These are phyloP conservation scores for Lophiotrema nucula DNA, from an alignment of 495 filamentous ascomycete genomes.

Conservation along the genomic window DNA sequence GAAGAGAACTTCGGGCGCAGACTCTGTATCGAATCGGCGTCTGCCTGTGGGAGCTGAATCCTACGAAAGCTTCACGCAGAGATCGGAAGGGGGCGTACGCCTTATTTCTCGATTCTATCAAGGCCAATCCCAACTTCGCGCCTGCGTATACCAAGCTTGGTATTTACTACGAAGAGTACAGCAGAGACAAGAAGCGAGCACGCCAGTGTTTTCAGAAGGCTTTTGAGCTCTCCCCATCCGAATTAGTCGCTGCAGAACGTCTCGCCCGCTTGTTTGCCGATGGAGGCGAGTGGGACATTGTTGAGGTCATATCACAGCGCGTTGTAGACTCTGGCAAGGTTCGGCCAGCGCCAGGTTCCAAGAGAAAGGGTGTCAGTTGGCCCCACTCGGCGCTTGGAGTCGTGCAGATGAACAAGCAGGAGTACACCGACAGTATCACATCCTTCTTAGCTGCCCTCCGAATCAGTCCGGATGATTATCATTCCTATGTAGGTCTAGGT, in stretches of 20 bases:
- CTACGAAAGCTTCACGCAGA: constrained; percentile 68
- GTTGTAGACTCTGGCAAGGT: constrained; percentile 91
- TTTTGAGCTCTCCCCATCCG: constrained; percentile 85
- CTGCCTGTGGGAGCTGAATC: constrained; percentile 81
- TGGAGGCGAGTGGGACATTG: constrained; percentile 90
- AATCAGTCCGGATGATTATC: constrained; percentile 78
- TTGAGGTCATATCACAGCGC: constrained; percentile 86
- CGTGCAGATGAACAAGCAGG: constrained; percentile 93
- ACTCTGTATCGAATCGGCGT: constrained; percentile 84
- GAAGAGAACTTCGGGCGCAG: constrained; percentile 73
- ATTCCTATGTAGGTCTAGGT: constrained; percentile 93
- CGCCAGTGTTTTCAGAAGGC: constrained; percentile 94
- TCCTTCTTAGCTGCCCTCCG: constrained; percentile 90
- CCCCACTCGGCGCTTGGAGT: constrained; percentile 93
- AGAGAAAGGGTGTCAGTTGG: constrained; percentile 91
- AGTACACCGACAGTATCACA: constrained; percentile 79
- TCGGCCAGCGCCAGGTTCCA: constrained; percentile 84
- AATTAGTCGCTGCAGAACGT: constrained; percentile 83
- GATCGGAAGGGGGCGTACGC: constrained; percentile 75
- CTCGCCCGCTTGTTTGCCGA: constrained; percentile 83
- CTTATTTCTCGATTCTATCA: constrained; percentile 78
- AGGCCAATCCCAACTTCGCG: constrained; percentile 84
- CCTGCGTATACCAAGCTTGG: constrained; percentile 92
- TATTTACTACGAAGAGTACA: constrained; percentile 92
- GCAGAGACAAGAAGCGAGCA: constrained; percentile 77